Base-by-base conservation (phyloP, 2,329 filamentous ascomycete species). In the Fulvia fulva region DNA sequence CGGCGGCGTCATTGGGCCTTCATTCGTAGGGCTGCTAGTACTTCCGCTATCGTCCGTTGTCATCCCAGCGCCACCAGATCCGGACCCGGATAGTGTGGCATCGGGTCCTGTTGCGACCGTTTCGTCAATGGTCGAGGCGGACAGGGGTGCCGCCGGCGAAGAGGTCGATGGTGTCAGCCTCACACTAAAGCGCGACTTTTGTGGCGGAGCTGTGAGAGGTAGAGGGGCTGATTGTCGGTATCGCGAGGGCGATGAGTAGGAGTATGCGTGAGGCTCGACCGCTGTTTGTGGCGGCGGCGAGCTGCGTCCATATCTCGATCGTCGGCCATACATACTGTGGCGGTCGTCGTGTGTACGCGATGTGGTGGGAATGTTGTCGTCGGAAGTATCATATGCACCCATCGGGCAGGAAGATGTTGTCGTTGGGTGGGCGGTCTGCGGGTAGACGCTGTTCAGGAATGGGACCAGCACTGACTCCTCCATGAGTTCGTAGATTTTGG, bases 401-500 rank as follows among this genome's bases (percentile, higher is more conserved):
- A 50, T 50, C 63, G 74, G 62, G 71, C 76, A 72, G 67, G 74
- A 64, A 28, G 47, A 12, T 46, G 72, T 70, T 43, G 73, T 64
- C 46, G 69, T 72, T 47, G 78, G 75, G 44, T 72, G 66, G n/a
- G 81, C 77, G 30, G 77, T 76, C 46, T 80, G 77, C 1, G 78
- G 76, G 59, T 79, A 80, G 50, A 81, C 76, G 62, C 80, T 83
- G 74, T 96, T 93, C 55, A 97, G 81, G 71, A 97, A 99, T 0
- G 93, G 92, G 0, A 96, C 87, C 53, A 97, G 80, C 0, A 97
- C 90, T 3, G 92, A 97, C 72, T 97, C 94, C 68, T 96, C 95
- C 92, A 99, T 97, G 56, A 99, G 80, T 67, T 97, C 94, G 73
- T 93, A 92, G 43, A 97, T 90, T 61, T 96, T 95, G 61, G 84